Conservation (phyloP, 345 rosid genomes). For the Salix brachista region DNA sequence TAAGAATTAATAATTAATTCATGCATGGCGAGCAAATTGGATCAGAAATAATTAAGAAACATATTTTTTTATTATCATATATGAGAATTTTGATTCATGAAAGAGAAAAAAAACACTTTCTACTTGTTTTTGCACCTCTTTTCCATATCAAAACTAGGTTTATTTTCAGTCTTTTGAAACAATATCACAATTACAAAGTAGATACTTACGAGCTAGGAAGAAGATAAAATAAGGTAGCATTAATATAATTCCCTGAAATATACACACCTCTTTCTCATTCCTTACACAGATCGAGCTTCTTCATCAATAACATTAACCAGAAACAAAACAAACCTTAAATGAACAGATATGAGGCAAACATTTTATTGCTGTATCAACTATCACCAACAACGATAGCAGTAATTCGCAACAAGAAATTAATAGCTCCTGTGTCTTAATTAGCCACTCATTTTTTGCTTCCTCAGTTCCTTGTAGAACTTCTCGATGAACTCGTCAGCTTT, state of each 20-base stretch:
- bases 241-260: not conserved
- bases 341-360: too few species aligned
- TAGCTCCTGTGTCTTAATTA: not conserved
- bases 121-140: not conserved
- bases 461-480: constrained; percentile 66
- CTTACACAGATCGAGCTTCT: not conserved
- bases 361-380: not conserved
- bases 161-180: not conserved
- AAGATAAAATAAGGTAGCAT: not conserved
- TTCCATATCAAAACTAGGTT: not conserved
- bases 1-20: too few species aligned
- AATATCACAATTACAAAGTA: not conserved
- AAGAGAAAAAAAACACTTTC: not conserved
- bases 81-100: not conserved
- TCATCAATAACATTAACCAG: constrained; percentile 11
- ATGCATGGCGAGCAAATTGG: too few species aligned
- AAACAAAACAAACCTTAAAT: constrained; percentile 1
- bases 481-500: constrained; percentile 84
- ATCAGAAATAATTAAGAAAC: too few species aligned
- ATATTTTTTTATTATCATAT: too few species aligned
- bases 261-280: not conserved
- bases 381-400: not conserved
- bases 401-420: not conserved
- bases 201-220: not conserved
- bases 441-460: constrained; percentile 42